Base-by-base conservation (phyloP, 1,284 basidiomycete genomes). In the Malassezia furfur region DNA sequence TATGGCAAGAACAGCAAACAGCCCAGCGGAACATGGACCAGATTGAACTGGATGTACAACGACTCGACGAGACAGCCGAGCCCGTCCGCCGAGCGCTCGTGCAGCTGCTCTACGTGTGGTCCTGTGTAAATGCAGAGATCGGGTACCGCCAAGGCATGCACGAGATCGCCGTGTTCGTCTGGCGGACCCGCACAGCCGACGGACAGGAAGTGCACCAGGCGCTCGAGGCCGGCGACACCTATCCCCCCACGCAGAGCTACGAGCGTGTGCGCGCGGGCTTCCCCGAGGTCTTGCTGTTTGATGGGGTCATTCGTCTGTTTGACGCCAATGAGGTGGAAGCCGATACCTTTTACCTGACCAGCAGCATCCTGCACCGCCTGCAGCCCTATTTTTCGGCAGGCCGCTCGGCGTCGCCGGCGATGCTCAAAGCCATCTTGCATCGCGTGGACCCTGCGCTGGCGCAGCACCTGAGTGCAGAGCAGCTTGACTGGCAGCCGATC, bases 91-190 rank as follows among this genome's bases (percentile, higher is more conserved):
- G n/a, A 9, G 39, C 37, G 15, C 41, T 64, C 17, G 21, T 35
- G 11, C 49, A 45, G 32, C 39, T 67, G 14, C 61, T 75, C 22
- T 68, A 66, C 46, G 64, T 74, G 2, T 75, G 70, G 64, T 48
- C 59, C 1, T 57, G 61, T 22, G 47, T 62, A 37, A 63, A 74
- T 31, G 37, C 59, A 15, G 64, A 70, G 19, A 54, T 63, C 1
- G 70, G 70, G 37, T 75, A 75, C 43, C 54, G 68, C 19, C 73
- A 75, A 47, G 73, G 73, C 4, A 74, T 75, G 71, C 73, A 75
- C 48, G 73, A 75, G 54, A 53, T 75, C n/a, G 63, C 68, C 6
- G 66, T 58, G 14, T 57, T 61, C 5, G 54, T 72, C 10, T 68
- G 68, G 65, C 58, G 63, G 14, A 58, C 67, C 0, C 45, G 69